These are phyloP conservation scores for Microcyclosporella mali DNA, from an alignment of 2,329 filamentous ascomycete species.

Conservation along the genomic window DNA sequence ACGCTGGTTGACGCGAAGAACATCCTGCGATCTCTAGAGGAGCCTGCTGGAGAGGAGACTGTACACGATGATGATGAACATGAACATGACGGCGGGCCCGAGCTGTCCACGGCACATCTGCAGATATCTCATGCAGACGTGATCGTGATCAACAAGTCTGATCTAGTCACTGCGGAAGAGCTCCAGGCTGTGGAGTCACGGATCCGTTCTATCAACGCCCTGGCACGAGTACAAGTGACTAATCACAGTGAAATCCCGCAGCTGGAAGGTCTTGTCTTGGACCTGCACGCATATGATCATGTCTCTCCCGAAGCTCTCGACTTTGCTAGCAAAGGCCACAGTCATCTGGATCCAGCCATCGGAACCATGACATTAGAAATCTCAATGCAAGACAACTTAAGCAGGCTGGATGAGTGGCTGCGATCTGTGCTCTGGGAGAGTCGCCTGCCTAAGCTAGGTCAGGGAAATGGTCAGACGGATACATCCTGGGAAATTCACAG, in stretches of 20 bases:
- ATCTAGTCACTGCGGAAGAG: conserved; percentile 67
- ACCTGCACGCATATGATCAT: conserved; percentile 87
- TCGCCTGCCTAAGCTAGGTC: conserved; percentile 12
- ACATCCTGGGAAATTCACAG: conserved; percentile 73
- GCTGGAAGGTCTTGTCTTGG: conserved; percentile 78
- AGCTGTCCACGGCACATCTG: conserved; percentile 87
- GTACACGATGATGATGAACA: conserved; percentile 44
- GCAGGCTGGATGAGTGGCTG: conserved; percentile 71
- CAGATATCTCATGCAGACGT: conserved; percentile 97
- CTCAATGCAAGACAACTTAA: conserved; percentile 52
- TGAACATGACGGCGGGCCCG: conserved; percentile 50
- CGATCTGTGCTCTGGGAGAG: conserved; percentile 75
- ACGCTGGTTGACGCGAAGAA: conserved; percentile 95
- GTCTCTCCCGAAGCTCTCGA: conserved; percentile 61
- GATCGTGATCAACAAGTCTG: conserved; percentile 87
- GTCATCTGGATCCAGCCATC: conserved; percentile 84
- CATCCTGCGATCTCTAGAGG: conserved; percentile 73
- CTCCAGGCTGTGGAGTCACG: conserved; percentile 63
- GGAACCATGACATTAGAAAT: conserved; percentile 71
- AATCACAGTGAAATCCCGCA: conserved; percentile 71
- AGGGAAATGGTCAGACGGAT: background rate
- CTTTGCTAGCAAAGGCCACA: conserved; percentile 70
- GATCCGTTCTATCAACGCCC: conserved; percentile 77
- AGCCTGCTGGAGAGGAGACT: conserved; percentile 39
- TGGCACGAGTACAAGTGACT: conserved; percentile 79